Base-by-base conservation (phyloP, 129 eudicot species). In the Ambrosia artemisiifolia region DNA sequence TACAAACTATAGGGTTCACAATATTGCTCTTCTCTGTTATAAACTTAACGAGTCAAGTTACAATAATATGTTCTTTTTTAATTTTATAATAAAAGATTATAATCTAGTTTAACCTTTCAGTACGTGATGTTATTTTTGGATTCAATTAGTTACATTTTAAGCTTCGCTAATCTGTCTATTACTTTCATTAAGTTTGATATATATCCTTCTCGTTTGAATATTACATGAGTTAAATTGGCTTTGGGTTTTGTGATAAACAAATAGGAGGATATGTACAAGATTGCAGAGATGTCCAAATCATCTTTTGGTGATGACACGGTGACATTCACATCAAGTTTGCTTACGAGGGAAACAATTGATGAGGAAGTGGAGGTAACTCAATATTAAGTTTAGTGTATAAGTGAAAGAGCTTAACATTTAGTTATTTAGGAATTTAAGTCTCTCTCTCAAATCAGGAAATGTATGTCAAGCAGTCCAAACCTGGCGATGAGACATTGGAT, bases 341-440 rank as follows among this genome's bases (percentile, higher is more conserved):
- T 70, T 35, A 30, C 24, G 20, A 10, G 5, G 49, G 18, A 11
- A 19, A 16, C 19, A 2, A 47, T 11, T 46, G 61, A 73, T 61
- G 43, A 2, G 24, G 6, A 60, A 44, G 16, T 13, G n/a, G 32
- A 72, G 77, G 77, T 73, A 73, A 43, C 5, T 60, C 60, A 44
- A 55, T 44, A 46, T 16, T 53, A 53, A 53, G 32, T 53, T 16
- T 5, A 6, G 30, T 53, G 28, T 43, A 55, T 38, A 11, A 7
- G 11, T 18, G 17, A 36, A 8, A 19, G 14, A n/a, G 18, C 46
- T 49, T 13, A 19, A 61, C 2, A 10, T 35, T 35, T 70, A 43
- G 42, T 18, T 54, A 11, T 17, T 3, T 54, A 6, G 13, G 13
- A 18, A 8, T 8, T 18, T 54, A 8, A 54, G n/a, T 17, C 32